Evolutionary conservation across 1,284 basidiomycete species (phyloP), one percentile per base, ranked within the genome.

Genomic region (Apiotrichum gamsii): DNA sequence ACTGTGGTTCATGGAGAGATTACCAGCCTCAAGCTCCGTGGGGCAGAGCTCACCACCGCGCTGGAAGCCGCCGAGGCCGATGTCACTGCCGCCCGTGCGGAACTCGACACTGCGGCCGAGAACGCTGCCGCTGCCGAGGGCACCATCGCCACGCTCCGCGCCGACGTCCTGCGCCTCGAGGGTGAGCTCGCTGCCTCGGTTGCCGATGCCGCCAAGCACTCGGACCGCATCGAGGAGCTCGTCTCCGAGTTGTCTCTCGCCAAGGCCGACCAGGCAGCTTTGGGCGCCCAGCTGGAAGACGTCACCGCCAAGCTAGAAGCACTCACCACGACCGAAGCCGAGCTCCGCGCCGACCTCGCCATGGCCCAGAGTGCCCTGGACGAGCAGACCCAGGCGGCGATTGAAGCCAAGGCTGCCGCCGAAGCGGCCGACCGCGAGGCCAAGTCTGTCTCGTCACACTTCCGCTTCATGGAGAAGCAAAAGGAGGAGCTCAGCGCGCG

Each of bases 401-500:
- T 16, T 1, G 9, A n/a, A 0, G 30, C 43, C 8, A 19, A 30
- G 19, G 15, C 35, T 2, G 20, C 14, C 18, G 33, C 29, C 4
- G 31, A 20, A 1, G 30, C 31, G 10, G 49, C 49, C 4, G 38
- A 45, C 10, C 20, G 28, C 8, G 48, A 47, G 20, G 36, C 23
- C 20, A 40, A 45, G 38, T 21, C 40, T 20, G 23, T 35, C 14
- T 32, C 49, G 16, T 31, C 35, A 5, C 34, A 41, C 14, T 31
- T 54, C 25, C 34, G 29, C 35, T 43, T 42, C 29, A 37, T 47
- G 45, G 52, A 54, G 43, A 31, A 29, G 18, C 42, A 43, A 30
- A 43, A 45, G n/a, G 32, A 39, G 15, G 48, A 54, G 31, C 42
- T 54, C 19, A 34, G 39, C 1, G 14, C 42, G 9, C 41, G 45